Evolutionary conservation across 176 grass and related monocot species (phyloP).

Genomic region (Neostapfia colusana): DNA sequence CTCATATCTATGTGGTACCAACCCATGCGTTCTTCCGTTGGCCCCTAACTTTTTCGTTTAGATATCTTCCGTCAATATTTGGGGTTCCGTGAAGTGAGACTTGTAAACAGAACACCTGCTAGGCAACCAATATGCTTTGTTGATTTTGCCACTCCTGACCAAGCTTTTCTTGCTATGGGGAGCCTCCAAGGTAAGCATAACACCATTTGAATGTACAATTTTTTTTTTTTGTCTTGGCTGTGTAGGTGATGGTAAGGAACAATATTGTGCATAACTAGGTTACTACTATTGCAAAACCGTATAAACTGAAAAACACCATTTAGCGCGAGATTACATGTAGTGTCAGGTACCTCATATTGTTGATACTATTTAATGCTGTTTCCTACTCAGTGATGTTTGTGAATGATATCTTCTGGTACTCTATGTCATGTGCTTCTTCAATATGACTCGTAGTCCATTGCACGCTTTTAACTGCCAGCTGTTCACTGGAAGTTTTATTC

Average conservation of each 20-base stretch:
- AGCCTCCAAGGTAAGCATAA: slow-evolving; percentile 62
- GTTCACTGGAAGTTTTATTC: background rate
- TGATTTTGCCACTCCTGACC: slow-evolving; percentile 58
- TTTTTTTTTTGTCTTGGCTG: background rate
- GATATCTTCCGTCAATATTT: slow-evolving; percentile 79
- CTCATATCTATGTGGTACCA: background rate
- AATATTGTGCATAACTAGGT: background rate
- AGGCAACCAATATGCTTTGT: slow-evolving; percentile 64
- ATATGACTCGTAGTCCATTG: background rate
- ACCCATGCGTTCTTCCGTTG: background rate
- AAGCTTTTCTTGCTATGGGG: slow-evolving; percentile 53
- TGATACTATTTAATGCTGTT: background rate
- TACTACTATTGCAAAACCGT: background rate
- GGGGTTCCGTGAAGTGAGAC: slow-evolving; percentile 60
- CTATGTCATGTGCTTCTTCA: background rate
- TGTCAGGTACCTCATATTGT: background rate
- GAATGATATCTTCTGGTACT: background rate
- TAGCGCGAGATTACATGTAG: background rate
- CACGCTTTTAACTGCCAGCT: background rate
- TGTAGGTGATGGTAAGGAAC: slow-evolving; percentile 1
- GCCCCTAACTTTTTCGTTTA: slow-evolving; percentile 49
- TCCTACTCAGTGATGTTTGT: background rate
- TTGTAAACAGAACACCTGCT: slow-evolving; percentile 53
- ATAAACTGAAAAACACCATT: background rate
- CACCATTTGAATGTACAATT: background rate